Percentiles rank a stretch among this genome's conserved stretches.
Evolutionary conservation across 768 basidiomycete species (phyloP).

Genomic region (Termitomyces sp.): DNA sequence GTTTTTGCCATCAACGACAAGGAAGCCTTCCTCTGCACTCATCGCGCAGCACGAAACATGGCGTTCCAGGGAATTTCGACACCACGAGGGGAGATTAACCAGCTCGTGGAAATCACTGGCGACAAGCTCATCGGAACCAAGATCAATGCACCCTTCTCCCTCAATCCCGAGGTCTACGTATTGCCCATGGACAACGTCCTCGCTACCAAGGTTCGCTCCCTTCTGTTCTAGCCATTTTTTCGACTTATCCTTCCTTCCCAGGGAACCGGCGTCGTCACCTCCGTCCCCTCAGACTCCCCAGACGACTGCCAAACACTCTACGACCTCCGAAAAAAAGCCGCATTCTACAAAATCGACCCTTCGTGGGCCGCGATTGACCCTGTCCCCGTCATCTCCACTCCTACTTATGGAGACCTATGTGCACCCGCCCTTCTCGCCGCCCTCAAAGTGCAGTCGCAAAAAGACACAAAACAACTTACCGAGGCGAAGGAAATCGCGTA

Average conservation of each 20-base stretch:
- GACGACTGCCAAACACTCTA: conserved; percentile 90
- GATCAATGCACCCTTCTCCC: conserved; percentile 81
- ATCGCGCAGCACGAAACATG: conserved; percentile 96
- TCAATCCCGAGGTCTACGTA: conserved; percentile 87
- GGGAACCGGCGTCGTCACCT: conserved; percentile 98
- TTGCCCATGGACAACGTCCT: conserved; percentile 99
- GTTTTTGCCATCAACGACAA: conserved; percentile 84
- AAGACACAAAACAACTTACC: conserved; percentile 87
- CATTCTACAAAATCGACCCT: conserved; percentile 92
- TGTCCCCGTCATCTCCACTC: conserved; percentile 83
- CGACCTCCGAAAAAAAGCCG: conserved; percentile 94
- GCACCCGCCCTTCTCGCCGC: conserved; percentile 82
- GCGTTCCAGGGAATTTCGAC: conserved; percentile 86
- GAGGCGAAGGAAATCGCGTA: conserved; percentile 98
- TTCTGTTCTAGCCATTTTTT: not conserved
- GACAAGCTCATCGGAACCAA: conserved; percentile 81
- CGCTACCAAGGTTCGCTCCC: conserved; percentile 71
- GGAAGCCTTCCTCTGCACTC: conserved; percentile 86
- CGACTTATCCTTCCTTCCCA: conserved; percentile 21
- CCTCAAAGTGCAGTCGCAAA: conserved; percentile 93
- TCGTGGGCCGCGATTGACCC: conserved; percentile 84
- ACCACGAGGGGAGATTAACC: conserved; percentile 65
- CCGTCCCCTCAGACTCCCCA: conserved; percentile 96
- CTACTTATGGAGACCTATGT: conserved; percentile 89
- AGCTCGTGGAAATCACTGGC: conserved; percentile 78